phyloP scores from a whole-genome alignment of 768 basidiomycete genomes.

The Kwoniella newhampshirensis region DNA sequence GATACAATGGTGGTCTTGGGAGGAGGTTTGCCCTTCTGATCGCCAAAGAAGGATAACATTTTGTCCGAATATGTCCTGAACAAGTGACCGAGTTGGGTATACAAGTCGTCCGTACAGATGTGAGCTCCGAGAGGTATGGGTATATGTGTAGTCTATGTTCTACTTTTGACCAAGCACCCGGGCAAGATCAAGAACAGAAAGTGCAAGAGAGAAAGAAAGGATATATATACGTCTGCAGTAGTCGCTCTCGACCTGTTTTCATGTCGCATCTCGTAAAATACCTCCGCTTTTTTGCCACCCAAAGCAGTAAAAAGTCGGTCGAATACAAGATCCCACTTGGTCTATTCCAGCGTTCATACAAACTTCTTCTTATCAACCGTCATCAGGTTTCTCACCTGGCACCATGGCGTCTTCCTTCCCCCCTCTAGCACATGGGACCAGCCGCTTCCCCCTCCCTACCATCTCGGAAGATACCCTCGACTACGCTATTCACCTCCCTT shows the following conservation, averaged over 20 bases:
- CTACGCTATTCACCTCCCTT: constrained; percentile 67
- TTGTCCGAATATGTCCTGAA: no score
- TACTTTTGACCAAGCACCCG: no score
- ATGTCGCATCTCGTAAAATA: no score
- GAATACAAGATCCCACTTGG: not conserved
- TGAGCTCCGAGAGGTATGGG: not conserved
- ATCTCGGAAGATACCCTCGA: constrained; percentile 84
- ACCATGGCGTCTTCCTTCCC: constrained; percentile 27
- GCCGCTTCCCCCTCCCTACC: constrained; percentile 61
- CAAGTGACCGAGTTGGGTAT: no score
- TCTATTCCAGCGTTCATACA: not conserved
- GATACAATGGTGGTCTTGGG: constrained; percentile 23
- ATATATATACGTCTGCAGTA: no score
- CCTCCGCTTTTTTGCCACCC: constrained; percentile 15
- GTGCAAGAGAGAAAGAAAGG: no score
- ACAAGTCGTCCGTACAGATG: no score
- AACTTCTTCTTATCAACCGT: not conserved
- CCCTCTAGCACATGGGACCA: constrained; percentile 18
- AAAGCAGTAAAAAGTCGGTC: constrained; percentile 7
- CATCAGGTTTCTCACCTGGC: not conserved
- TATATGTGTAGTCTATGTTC: no score
- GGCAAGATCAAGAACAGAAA: no score
- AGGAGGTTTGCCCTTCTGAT: constrained; percentile 10
- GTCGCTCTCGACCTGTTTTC: no score
- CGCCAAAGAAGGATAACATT: constrained; percentile 34